Evolutionary conservation across 2,329 filamentous ascomycete species (phyloP).

Genomic region (Trichoderma atroviride): DNA sequence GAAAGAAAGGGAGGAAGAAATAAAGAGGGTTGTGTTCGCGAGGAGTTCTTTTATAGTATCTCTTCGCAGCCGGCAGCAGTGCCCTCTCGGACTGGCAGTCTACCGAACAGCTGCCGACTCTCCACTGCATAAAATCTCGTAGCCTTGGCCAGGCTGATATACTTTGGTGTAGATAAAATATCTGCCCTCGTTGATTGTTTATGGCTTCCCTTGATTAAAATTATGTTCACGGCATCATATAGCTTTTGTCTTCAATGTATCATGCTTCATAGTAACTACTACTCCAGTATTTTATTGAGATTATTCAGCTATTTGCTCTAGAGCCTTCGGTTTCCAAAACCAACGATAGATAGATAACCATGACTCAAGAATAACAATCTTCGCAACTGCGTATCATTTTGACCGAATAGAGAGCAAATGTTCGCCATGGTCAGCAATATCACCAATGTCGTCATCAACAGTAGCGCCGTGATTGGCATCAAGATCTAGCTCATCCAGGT

Average conservation of each 20-base stretch:
- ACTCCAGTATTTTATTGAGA: neutral
- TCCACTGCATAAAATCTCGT: neutral
- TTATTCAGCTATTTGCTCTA: neutral
- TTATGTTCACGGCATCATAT: too few species aligned
- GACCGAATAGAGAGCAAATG: neutral
- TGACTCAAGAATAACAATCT: neutral
- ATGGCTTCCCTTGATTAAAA: too few species aligned
- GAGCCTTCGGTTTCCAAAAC: neutral
- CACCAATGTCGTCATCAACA: too few species aligned
- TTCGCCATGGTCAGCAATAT: too few species aligned
- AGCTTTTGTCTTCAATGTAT: neutral
- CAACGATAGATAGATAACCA: neutral
- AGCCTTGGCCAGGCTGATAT: neutral
- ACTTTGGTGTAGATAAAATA: neutral
- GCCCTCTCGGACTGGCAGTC: neutral
- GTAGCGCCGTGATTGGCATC: too few species aligned
- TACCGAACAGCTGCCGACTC: neutral
- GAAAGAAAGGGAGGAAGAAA: neutral
- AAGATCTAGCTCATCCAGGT: neutral
- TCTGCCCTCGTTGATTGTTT: too few species aligned
- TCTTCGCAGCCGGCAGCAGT: neutral
- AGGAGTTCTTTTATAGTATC: neutral
- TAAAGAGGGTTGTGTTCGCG: neutral
- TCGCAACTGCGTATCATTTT: neutral
- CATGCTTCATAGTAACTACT: neutral